phyloP scores from a whole-genome alignment of 768 basidiomycete genomes.

The Amanita fuliginea region DNA sequence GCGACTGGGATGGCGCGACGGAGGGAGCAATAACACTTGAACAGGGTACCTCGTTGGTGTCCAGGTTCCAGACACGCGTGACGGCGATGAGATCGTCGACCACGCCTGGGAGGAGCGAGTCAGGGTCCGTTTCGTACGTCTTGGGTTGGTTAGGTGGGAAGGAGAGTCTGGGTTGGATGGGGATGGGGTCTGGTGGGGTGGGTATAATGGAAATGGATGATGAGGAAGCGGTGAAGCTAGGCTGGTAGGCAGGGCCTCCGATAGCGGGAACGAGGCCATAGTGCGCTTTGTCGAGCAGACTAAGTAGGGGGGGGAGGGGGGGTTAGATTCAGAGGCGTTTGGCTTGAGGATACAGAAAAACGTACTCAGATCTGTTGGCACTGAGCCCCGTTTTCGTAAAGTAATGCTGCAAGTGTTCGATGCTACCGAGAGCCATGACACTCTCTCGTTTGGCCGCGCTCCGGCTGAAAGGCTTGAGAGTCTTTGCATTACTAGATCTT shows the following conservation, averaged over 20 bases:
- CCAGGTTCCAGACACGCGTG: conserved; percentile 51
- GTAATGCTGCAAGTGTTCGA: conserved; percentile 91
- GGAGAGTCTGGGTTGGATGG: conserved; percentile 37
- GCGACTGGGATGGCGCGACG: too few species aligned
- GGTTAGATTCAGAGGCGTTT: too few species aligned
- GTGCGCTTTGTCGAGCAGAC: conserved; percentile 36
- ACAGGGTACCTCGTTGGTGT: conserved; percentile 2
- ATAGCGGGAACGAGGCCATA: conserved; percentile 69
- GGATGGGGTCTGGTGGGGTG: conserved; percentile 21
- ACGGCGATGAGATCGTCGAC: conserved; percentile 63
- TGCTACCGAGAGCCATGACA: conserved; percentile 91
- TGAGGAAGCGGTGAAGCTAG: conserved; percentile 28
- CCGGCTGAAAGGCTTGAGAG: conserved; percentile 75
- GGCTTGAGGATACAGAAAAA: conserved; percentile 2
- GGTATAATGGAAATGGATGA: conserved; percentile 8
- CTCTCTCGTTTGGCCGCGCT: conserved; percentile 90
- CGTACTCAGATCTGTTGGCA: conserved; percentile 64
- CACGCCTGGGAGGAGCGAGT: conserved; percentile 65
- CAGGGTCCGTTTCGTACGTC: conserved; percentile 64
- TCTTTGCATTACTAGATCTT: conserved; percentile 60
- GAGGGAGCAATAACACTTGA: too few species aligned
- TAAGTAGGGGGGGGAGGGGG: too few species aligned
- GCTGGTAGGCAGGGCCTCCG: conserved; percentile 43
- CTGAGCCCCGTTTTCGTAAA: conserved; percentile 83
- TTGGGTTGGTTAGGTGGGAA: conserved; percentile 39